These are phyloP conservation scores for Fermentozyma sake DNA, from an alignment of 1,139 yeast species.

Conservation along the genomic window DNA sequence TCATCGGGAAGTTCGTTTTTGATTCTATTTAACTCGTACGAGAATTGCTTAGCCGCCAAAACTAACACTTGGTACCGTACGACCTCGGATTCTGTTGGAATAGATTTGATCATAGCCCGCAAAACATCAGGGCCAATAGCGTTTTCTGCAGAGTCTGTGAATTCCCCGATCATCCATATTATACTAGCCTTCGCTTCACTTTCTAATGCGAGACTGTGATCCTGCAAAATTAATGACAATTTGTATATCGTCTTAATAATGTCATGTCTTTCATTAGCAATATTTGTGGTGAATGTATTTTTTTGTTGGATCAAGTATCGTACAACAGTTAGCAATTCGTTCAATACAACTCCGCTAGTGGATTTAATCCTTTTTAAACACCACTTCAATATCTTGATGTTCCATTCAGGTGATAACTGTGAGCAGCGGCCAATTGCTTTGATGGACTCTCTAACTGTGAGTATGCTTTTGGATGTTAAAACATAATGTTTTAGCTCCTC, in stretches of 20 bases:
- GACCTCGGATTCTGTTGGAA: slow-evolving; percentile 50
- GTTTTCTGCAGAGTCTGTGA: slow-evolving; percentile 38
- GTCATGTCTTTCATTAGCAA: slow-evolving; percentile 23
- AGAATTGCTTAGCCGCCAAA: slow-evolving; percentile 68
- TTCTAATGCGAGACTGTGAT: slow-evolving; percentile 23
- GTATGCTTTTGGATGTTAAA: slow-evolving; percentile 26
- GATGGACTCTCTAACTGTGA: slow-evolving; percentile 51
- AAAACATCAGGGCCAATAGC: slow-evolving; percentile 73
- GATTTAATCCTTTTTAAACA: slow-evolving; percentile 29
- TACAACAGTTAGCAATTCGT: slow-evolving; percentile 64
- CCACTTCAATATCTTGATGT: slow-evolving; percentile 37
- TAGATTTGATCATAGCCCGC: slow-evolving; percentile 51
- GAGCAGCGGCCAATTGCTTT: slow-evolving; percentile 56
- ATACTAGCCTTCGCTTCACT: slow-evolving; percentile 73
- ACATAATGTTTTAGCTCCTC: slow-evolving; percentile 68
- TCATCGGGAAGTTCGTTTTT: slow-evolving; percentile 20
- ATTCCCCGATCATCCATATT: slow-evolving; percentile 90
- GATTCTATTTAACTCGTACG: slow-evolving; percentile 44
- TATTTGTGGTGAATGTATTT: slow-evolving; percentile 13
- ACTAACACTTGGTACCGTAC: slow-evolving; percentile 72
- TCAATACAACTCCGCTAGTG: slow-evolving; percentile 33
- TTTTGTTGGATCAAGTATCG: slow-evolving; percentile 67
- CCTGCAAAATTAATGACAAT: slow-evolving; percentile 30
- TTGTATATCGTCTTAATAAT: slow-evolving; percentile 33
- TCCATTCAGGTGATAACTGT: slow-evolving; percentile 32